Evolutionary conservation across 345 rosid genomes (phyloP), one percentile per base, ranked within the genome.

Genomic region (Eucalyptus dawsonii): DNA sequence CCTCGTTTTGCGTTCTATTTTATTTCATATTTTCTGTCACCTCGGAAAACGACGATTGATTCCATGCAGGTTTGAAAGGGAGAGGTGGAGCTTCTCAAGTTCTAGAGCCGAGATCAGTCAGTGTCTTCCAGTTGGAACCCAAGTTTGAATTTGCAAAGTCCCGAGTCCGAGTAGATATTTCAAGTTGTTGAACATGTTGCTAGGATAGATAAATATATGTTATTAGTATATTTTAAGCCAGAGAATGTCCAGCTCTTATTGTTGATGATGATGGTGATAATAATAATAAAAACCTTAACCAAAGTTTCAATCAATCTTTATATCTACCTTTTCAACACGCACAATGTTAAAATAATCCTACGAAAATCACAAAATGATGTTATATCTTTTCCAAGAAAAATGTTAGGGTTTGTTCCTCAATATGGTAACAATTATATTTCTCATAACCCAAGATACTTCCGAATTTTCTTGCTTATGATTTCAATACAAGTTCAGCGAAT

Each of bases 211-310:
- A 0, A 9, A 19, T 34, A 34, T 72, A 34, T 72, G 25, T 72
- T 34, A 72, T 34, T 17, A 34, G 81, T 72, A 25, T 72, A 72
- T 72, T 37, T 76, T 37, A 76, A 6, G 8, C 83, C 83, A 19
- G 83, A 37, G 83, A 37, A 37, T 37, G 83, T 76, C 83, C 83
- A 76, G 83, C 83, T 76, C 42, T 19, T 21, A 21, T 76, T 76
- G 45, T 7, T 21, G 58, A 2, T 53, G 58, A 53, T 7, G 56
- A 17, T 53, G 2, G 0, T 53, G 0, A 19, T 53, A 3, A 53
- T 53, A 19, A 72, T 72, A 65, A 65, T 6, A 21, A 34, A 6
- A 15, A 6, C 16, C 27, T 21, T 22, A 21, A 76, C 27, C 9
- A 22, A 40, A 76, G 47, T 40, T 11, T 40, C 27, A 40, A 76